Evolutionary conservation across 2,329 filamentous ascomycete species (phyloP).

Genomic region (Penicillium sp.): DNA sequence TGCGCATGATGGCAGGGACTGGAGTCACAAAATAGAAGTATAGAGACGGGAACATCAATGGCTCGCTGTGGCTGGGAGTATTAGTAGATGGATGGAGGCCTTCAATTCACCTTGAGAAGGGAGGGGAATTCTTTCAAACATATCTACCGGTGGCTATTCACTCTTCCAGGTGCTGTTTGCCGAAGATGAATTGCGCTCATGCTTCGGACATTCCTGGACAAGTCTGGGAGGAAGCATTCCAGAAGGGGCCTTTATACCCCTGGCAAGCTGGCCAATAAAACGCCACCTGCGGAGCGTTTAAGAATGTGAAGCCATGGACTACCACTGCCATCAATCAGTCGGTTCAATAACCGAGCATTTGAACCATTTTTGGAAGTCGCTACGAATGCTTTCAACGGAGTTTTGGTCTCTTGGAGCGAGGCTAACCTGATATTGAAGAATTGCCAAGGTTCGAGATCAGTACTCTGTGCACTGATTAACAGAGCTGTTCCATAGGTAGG

Average conservation of each 20-base stretch:
- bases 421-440: too few relatives aligned
- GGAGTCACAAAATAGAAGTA: neutral
- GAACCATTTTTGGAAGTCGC: too few relatives aligned
- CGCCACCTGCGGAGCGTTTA: too few relatives aligned
- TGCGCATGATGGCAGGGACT: neutral
- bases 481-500: too few relatives aligned
- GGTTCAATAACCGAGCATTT: neutral
- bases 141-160: neutral
- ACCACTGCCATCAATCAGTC: neutral
- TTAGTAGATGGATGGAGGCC: neutral
- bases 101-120: neutral
- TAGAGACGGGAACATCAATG: neutral
- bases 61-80: neutral
- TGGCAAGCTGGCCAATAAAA: neutral
- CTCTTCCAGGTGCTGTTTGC: neutral
- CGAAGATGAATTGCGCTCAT: neutral
- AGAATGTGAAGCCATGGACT: neutral
- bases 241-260: neutral
- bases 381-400: too few relatives aligned
- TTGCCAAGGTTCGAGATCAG: too few relatives aligned
- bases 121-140: neutral
- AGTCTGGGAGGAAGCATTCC: slow-evolving; percentile 1
- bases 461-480: too few relatives aligned
- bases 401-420: too few relatives aligned
- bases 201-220: neutral